These are phyloP conservation scores for Penicillium ucsense DNA, from an alignment of 495 filamentous ascomycete genomes.

Conservation along the genomic window DNA sequence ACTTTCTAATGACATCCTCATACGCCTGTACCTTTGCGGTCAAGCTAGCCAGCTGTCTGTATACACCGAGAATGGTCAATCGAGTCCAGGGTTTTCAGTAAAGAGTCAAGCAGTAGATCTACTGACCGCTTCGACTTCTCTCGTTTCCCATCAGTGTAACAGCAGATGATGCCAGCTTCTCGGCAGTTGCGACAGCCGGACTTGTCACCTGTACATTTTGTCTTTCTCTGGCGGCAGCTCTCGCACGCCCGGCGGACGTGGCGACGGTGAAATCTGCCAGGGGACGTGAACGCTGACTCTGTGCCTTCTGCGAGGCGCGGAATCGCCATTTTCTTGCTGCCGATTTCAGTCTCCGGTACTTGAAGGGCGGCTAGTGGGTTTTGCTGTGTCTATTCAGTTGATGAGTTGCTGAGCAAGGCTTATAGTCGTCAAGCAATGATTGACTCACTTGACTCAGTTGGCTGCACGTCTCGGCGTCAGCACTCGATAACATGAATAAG, in stretches of 20 bases:
- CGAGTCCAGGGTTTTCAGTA: background rate
- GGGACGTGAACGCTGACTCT: slow-evolving; percentile 28
- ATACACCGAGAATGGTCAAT: background rate
- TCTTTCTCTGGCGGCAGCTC: slow-evolving; percentile 42
- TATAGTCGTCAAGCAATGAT: too few species aligned
- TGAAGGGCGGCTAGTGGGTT: slow-evolving; percentile 12
- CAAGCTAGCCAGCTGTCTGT: slow-evolving; percentile 40
- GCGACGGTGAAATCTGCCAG: slow-evolving; percentile 30
- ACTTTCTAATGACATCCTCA: slow-evolving; percentile 32
- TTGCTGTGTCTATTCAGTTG: slow-evolving; percentile 7
- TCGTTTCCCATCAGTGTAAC: slow-evolving; percentile 48
- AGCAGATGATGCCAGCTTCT: slow-evolving; percentile 40
- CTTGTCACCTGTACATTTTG: slow-evolving; percentile 48
- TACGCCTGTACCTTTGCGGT: slow-evolving; percentile 40
- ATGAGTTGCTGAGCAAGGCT: too few species aligned
- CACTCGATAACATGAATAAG: slow-evolving; percentile 22
- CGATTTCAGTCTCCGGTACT: slow-evolving; percentile 10
- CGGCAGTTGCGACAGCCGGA: slow-evolving; percentile 47
- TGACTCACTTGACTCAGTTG: slow-evolving; percentile 17
- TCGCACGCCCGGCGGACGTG: slow-evolving; percentile 41
- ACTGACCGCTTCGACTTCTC: slow-evolving; percentile 45
- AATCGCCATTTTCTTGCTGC: slow-evolving; percentile 31
- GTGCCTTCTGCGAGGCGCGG: slow-evolving; percentile 31
- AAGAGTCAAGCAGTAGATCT: background rate
- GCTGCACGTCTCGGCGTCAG: slow-evolving; percentile 21